Conservation (phyloP, 2,329 filamentous ascomycete genomes). For the Byssoonygena ceratinophila region DNA sequence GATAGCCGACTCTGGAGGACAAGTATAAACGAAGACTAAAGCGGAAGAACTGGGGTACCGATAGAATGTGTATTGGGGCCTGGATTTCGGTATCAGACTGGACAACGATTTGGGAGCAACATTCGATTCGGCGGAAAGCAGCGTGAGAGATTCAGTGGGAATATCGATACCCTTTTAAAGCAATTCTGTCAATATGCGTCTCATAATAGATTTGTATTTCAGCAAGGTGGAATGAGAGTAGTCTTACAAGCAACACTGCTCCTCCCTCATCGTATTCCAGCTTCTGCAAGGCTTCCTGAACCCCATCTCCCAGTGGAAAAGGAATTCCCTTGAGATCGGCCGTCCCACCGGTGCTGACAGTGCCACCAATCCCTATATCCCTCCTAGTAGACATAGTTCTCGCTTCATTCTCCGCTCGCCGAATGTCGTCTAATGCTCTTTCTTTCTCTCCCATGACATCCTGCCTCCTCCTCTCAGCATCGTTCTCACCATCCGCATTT, state of each 20-base stretch:
- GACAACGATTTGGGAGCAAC: slow-evolving; percentile 38
- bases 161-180: slow-evolving; percentile 30
- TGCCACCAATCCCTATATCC: slow-evolving; percentile 39
- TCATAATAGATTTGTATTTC: slow-evolving; percentile 20
- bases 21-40: slow-evolving; percentile 55
- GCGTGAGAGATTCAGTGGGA: slow-evolving; percentile 45
- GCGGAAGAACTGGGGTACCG: slow-evolving; percentile 39
- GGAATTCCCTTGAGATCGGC: slow-evolving; percentile 37
- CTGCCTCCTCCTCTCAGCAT: slow-evolving; percentile 27
- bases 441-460: slow-evolving; percentile 54
- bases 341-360: slow-evolving; percentile 19
- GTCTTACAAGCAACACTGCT: slow-evolving; percentile 42
- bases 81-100: slow-evolving; percentile 40
- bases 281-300: slow-evolving; percentile 41
- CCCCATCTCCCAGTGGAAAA: slow-evolving; percentile 45
- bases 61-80: slow-evolving; percentile 54
- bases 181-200: slow-evolving; percentile 10
- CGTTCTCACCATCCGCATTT: slow-evolving; percentile 13
- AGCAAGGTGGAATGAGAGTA: slow-evolving; percentile 11
- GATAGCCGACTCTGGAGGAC: slow-evolving; percentile 50
- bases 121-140: slow-evolving; percentile 38
- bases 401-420: slow-evolving; percentile 50
- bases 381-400: slow-evolving; percentile 43
- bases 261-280: slow-evolving; percentile 28
- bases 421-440: slow-evolving; percentile 46